phyloP scores from a whole-genome alignment of 2,329 filamentous ascomycete genomes.

The Ilyonectria sp. region DNA sequence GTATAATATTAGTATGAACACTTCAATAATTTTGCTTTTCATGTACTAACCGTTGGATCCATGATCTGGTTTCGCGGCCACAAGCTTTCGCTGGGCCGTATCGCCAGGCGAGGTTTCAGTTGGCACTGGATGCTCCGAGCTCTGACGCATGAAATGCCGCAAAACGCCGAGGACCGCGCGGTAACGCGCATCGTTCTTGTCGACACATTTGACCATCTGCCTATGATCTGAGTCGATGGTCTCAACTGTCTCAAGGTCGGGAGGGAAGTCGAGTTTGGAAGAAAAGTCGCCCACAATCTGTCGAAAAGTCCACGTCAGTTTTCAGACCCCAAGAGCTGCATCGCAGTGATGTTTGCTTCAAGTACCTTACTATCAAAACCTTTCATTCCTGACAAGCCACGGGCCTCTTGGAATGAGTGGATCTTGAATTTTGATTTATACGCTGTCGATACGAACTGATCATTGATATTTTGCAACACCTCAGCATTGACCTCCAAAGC shows the following conservation, averaged over 20 bases:
- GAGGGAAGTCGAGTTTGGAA: constrained; percentile 55
- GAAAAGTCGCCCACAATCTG: constrained; percentile 52
- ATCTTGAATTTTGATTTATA: constrained; percentile 48
- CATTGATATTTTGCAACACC: constrained; percentile 56
- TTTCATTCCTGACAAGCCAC: constrained; percentile 52
- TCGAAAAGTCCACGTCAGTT: neutral
- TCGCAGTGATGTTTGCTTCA: neutral
- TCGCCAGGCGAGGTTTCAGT: neutral
- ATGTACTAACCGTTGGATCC: neutral
- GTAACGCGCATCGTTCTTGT: constrained; percentile 50
- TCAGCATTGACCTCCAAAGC: constrained; percentile 53
- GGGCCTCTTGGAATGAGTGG: constrained; percentile 58
- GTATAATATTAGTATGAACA: neutral
- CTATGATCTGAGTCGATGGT: constrained; percentile 58
- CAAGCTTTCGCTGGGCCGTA: neutral
- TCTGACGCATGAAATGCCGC: neutral
- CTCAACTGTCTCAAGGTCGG: constrained; percentile 53
- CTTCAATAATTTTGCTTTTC: neutral
- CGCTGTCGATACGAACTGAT: constrained; percentile 48
- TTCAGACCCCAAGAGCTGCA: neutral
- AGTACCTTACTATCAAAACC: constrained; percentile 42
- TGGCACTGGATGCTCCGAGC: too few species aligned
- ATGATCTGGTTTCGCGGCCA: neutral
- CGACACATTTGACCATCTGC: constrained; percentile 53
- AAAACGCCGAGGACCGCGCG: constrained; percentile 26